These are phyloP conservation scores for Brassica napus DNA, from an alignment of 345 rosid genomes.

Conservation along the genomic window Da-Ae NC_063434.1:7328001-7328500, in stretches of 20 bases:
- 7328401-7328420: neutral
- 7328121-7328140: conserved; percentile 14
- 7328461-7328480: neutral
- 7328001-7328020: neutral
- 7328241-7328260: neutral
- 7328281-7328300: neutral
- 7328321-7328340: conserved; percentile 30
- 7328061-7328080: neutral
- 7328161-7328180: conserved; percentile 25
- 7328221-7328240: conserved; percentile 10
- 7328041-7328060: neutral
- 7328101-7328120: conserved; percentile 24
- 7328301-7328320: neutral
- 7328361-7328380: conserved; percentile 13
- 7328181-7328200: conserved; percentile 24
- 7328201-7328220: conserved; percentile 17
- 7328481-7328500: neutral
- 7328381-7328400: conserved; percentile 13
- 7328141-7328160: neutral
- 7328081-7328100: conserved; percentile 18
- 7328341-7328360: conserved; percentile 15
- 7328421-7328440: too few relatives aligned
- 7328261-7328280: neutral
- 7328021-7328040: neutral
- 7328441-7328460: too few relatives aligned